Percentiles rank a stretch among this genome's conserved stretches.
These are phyloP conservation scores for Hygrophila difformis DNA, from an alignment of 257 asterid genomes.

Conservation along the genomic window DNA sequence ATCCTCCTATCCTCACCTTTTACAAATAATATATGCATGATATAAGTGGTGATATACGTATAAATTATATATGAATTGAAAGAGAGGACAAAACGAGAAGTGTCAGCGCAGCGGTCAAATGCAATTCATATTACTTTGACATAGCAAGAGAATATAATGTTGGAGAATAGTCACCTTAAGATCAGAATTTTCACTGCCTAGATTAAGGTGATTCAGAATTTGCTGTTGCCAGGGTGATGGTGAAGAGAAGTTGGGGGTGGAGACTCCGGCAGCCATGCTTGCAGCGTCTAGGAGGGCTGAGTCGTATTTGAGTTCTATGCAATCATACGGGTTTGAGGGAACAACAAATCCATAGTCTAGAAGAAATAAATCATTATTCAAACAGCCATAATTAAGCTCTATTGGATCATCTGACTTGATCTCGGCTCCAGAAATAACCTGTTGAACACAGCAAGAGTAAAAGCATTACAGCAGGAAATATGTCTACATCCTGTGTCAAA, in stretches of 20 bases:
- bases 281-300: slow-evolving; percentile 91
- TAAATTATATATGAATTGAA: too few species aligned
- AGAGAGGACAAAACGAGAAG: too few species aligned
- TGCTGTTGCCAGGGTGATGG: slow-evolving; percentile 81
- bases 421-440: slow-evolving; percentile 67
- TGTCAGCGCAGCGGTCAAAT: too few species aligned
- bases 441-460: slow-evolving; percentile 12
- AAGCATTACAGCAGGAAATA: not conserved
- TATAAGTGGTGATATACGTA: too few species aligned
- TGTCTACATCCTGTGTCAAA: too few species aligned
- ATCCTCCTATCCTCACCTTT: slow-evolving; percentile 80
- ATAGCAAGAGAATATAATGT: too few species aligned
- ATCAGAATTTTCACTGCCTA: slow-evolving; percentile 52
- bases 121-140: too few species aligned
- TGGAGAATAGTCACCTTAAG: too few species aligned
- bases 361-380: slow-evolving; percentile 76
- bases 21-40: too few species aligned
- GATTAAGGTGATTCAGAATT: slow-evolving; percentile 45
- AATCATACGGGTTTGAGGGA: slow-evolving; percentile 76
- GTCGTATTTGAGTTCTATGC: slow-evolving; percentile 83
- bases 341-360: slow-evolving; percentile 86
- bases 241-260: slow-evolving; percentile 61
- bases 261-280: slow-evolving; percentile 70
- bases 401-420: slow-evolving; percentile 53
- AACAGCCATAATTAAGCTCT: slow-evolving; percentile 77